Base-by-base conservation (phyloP, 2,329 filamentous ascomycete species). In the Trichoderma hamatum region DNA sequence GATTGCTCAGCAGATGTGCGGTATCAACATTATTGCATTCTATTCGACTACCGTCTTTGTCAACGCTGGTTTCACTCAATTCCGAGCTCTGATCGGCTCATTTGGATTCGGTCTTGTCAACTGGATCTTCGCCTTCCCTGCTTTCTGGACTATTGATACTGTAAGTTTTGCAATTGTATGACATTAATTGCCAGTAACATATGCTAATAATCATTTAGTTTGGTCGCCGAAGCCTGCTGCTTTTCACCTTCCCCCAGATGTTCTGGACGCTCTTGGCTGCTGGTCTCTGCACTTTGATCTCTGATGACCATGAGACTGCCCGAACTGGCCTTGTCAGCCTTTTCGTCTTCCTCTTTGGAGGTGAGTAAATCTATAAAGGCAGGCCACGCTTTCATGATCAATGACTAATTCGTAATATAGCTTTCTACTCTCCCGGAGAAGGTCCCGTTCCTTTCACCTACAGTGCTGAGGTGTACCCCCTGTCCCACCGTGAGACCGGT, bases 1-100 rank as follows among this genome's bases (percentile, higher is more conserved):
- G 92, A 88, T 91, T 77, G 88, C 88, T 3, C 89, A 92, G 78
- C 89, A 91, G 79, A 89, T 91, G 84, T 90, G 88, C 73, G 85
- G 77, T 26, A 74, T 91, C 79, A 92, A 92, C 76, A 91, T 92
- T 71, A 90, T 92, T 70, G 88, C 90, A 1, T 93, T 93, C 78
- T 93, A 93, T 79, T 90, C 87, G 0, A 89, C 87, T 1, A 89
- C 88, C 10, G 82, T 89, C 58, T 89, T 89, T 76, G 74, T 78
- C 51, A 78, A 90, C 1, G 86, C 89, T 6, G 88, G 88, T 19
- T 85, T 88, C 62, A 76, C 71, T 51, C 79, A 84, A 2, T 86
- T 85, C 72, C 80, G 84, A 36, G 87, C 90, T 9, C 79, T 84
- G 46, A 76, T 84, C 11, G 82, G 81, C 0, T 84, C 83, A 0